phyloP scores from a whole-genome alignment of 352 stramenopile species.

The Phytopythium aichiense region DNA sequence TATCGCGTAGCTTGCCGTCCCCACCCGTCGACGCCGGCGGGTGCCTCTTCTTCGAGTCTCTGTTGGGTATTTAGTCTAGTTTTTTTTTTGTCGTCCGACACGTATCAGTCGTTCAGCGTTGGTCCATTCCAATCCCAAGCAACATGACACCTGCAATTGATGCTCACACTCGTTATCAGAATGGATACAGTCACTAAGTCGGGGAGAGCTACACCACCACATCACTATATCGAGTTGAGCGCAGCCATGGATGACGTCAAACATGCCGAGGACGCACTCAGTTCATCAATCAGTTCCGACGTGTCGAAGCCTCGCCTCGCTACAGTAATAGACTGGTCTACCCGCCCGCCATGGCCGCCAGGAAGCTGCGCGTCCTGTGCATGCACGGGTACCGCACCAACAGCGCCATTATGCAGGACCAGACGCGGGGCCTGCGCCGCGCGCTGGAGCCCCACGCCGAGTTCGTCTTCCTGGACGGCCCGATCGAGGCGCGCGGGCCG shows the following conservation, averaged over 20 bases:
- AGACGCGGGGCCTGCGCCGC: constrained; percentile 37
- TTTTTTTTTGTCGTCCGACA: not conserved
- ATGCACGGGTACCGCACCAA: constrained; percentile 68
- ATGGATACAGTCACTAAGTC: constrained; percentile 3
- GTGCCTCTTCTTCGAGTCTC: not conserved
- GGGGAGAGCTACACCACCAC: too few species aligned
- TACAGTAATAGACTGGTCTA: not conserved
- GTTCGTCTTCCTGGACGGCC: constrained; percentile 55
- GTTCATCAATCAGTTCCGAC: not conserved
- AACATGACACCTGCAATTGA: not conserved
- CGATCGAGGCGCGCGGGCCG: constrained; percentile 33
- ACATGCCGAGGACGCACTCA: constrained; percentile 2
- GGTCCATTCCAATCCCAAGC: not conserved
- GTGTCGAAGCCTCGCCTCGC: not conserved
- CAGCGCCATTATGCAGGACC: constrained; percentile 40
- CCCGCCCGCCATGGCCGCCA: constrained; percentile 9
- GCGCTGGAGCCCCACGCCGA: constrained; percentile 39
- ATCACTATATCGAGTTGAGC: not conserved
- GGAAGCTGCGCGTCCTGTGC: constrained; percentile 49
- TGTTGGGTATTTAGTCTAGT: not conserved
- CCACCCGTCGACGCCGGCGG: not conserved
- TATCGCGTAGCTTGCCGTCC: not conserved
- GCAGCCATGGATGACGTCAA: constrained; percentile 19
- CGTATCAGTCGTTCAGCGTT: too few species aligned
- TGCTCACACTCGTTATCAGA: not conserved